Base-by-base conservation (phyloP, 106 monocot species). In the Apostasia shenzhenica region DNA sequence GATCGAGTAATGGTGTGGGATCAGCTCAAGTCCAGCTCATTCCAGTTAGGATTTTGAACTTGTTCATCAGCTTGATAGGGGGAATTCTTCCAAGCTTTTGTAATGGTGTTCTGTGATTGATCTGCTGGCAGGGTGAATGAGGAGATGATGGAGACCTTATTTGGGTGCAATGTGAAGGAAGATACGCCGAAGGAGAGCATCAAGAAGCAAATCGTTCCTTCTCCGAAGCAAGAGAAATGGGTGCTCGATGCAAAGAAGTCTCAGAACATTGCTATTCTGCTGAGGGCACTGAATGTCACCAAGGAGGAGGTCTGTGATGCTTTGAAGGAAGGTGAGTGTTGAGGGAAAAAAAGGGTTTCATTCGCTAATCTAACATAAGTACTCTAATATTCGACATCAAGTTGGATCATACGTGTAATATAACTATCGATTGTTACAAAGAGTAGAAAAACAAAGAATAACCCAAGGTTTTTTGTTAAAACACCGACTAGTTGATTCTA, bases 91-190 rank as follows among this genome's bases (percentile, higher is more conserved):
- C 50, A 50, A 5, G 6, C 8, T 50, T 50, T 55, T 3, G 54
- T 65, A 50, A 26, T 26, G 41, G 62, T 8, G 14, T 11, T 72
- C 51, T 58, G 26, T 40, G 37, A 69, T 63, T 55, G 6, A 9
- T 61, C 13, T 46, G 8, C 70, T 50, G 50, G 63, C 66, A 91
- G 90, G 67, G 57, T 91, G 72, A 91, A 91, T 42, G 90, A 91
- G 73, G 90, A 91, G 79, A 91, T 91, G 90, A 91, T 91, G 9
- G 90, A 91, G 76, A 86, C 83, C 10, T 67, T 91, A 66, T 91
- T 91, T 45, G 78, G 81, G 13, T 84, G 79, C 71, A 84, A 81
- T 4, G 39, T 81, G 4, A 52, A 37, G 1, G 72, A 72, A 63
- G 41, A 68, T 1, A 8, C 73, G 0, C 59, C 76, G 12, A 90